A percentile compares a stretch with the other conserved stretches of the same genome.
Conservation (phyloP, 1,284 basidiomycete genomes). For the Puccinia polysora region DNA sequence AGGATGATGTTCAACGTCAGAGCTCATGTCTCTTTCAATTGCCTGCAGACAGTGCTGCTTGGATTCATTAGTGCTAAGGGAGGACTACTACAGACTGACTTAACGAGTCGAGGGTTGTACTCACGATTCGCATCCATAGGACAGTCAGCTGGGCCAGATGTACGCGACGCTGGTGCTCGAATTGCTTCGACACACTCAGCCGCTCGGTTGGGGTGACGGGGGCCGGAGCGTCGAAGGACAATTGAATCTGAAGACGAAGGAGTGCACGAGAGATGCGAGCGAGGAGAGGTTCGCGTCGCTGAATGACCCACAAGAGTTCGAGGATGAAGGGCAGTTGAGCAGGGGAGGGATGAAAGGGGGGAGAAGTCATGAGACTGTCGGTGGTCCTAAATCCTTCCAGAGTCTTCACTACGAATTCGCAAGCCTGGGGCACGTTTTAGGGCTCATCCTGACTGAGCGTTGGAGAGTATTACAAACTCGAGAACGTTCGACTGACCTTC, state of each 20-base stretch:
- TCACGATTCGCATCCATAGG: constrained; percentile 17
- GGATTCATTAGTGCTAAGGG: background rate
- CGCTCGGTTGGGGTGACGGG: background rate
- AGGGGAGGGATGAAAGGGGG: background rate
- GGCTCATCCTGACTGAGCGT: background rate
- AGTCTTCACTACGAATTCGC: background rate
- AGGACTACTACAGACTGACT: background rate
- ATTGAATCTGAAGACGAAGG: constrained; percentile 2
- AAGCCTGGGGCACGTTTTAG: background rate
- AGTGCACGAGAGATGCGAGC: constrained; percentile 3
- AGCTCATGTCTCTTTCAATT: background rate
- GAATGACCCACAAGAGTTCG: constrained; percentile 9
- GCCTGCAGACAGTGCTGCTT: constrained; percentile 7
- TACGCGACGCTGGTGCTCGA: background rate
- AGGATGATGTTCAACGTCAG: background rate
- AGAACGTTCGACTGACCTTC: constrained; percentile 6
- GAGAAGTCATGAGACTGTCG: constrained; percentile 8
- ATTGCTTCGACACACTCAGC: background rate
- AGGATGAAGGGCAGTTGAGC: background rate
- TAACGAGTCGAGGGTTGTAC: background rate
- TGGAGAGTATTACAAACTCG: background rate
- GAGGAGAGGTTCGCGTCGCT: constrained; percentile 8
- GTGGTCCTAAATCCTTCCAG: constrained; percentile 1
- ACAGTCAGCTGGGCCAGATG: constrained; percentile 5
- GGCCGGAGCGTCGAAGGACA: background rate